Evolutionary conservation across 2,329 filamentous ascomycete genomes (phyloP).

Genomic region (Trematosphaeria pertusa): DNA sequence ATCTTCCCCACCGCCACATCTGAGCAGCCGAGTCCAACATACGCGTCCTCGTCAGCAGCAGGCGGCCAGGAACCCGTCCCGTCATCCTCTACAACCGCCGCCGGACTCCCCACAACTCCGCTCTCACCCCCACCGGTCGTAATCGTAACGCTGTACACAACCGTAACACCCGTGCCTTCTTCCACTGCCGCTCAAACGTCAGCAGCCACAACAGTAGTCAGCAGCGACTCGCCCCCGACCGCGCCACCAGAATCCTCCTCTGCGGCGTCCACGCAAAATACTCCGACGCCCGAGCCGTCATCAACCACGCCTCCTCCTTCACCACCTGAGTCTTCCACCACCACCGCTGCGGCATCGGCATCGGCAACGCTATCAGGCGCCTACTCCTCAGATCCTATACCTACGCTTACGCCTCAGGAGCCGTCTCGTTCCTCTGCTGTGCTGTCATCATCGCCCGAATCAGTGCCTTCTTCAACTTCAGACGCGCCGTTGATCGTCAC

Average conservation of each 20-base stretch:
- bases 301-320: background rate
- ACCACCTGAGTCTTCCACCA: background rate
- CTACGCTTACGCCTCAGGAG: background rate
- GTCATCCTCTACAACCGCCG: conserved; percentile 14
- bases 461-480: conserved; percentile 21
- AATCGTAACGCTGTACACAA: conserved; percentile 41
- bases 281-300: no score
- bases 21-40: conserved; percentile 2
- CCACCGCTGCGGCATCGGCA: background rate
- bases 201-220: no score
- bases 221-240: no score
- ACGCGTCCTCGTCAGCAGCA: conserved; percentile 2
- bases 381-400: background rate
- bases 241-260: no score
- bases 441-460: background rate
- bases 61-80: conserved; percentile 17
- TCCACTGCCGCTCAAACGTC: background rate
- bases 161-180: conserved; percentile 18
- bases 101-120: conserved; percentile 10
- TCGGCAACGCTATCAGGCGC: background rate
- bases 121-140: conserved; percentile 32
- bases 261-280: no score
- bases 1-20: background rate
- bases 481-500: conserved; percentile 41
- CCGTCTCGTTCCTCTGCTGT: background rate